Evolutionary conservation across 1,139 yeast genomes (phyloP).

Genomic region (Yamadazyma songkhlaensis): DNA sequence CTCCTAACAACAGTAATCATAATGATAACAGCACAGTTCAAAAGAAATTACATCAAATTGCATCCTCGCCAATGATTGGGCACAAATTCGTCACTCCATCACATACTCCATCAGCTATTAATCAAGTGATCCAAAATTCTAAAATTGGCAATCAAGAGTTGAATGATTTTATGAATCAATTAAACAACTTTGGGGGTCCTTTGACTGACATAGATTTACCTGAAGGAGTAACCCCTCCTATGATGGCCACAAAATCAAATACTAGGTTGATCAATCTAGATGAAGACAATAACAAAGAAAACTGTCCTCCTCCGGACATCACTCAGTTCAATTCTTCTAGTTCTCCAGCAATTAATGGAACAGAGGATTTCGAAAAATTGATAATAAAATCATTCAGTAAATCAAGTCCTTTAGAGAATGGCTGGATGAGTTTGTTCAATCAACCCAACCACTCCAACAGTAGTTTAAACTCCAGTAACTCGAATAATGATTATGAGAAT

Average conservation of each 20-base stretch:
- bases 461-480: neutral
- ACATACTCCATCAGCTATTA: slow-evolving; percentile 44
- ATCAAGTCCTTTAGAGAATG: slow-evolving; percentile 27
- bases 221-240: slow-evolving; percentile 41
- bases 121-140: slow-evolving; percentile 37
- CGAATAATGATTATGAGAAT: neutral
- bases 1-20: neutral
- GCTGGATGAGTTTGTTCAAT: slow-evolving; percentile 40
- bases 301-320: slow-evolving; percentile 32
- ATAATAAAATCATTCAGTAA: slow-evolving; percentile 36
- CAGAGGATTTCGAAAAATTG: slow-evolving; percentile 38
- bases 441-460: slow-evolving; percentile 1
- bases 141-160: slow-evolving; percentile 37
- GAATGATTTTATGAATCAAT: slow-evolving; percentile 47
- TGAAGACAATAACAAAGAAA: slow-evolving; percentile 37
- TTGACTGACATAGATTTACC: slow-evolving; percentile 54
- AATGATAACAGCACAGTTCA: neutral
- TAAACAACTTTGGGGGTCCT: slow-evolving; percentile 51
- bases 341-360: slow-evolving; percentile 18
- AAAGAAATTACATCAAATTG: slow-evolving; percentile 13
- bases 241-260: slow-evolving; percentile 48
- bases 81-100: slow-evolving; percentile 41
- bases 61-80: slow-evolving; percentile 21
- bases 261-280: slow-evolving; percentile 45
- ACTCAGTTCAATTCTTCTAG: slow-evolving; percentile 14